phyloP scores from a whole-genome alignment of 225 moss, liverwort and hornwort species.

The Polytrichum formosum region DNA sequence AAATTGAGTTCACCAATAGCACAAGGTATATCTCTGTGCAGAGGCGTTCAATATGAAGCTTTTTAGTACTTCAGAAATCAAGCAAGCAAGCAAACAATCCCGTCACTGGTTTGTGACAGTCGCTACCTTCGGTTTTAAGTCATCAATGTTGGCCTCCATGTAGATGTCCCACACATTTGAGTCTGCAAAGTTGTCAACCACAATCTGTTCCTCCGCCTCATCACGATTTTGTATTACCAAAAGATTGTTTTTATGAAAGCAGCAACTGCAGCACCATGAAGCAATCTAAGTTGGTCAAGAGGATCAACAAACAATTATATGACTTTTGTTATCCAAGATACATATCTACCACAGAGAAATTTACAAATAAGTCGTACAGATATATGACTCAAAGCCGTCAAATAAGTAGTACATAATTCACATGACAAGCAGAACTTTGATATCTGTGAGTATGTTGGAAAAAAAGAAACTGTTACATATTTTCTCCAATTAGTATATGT shows the following conservation, averaged over 20 bases:
- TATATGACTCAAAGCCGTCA: neutral
- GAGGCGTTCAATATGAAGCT: too few species aligned
- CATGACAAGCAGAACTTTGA: too few species aligned
- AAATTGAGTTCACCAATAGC: too few species aligned
- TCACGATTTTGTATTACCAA: conserved; percentile 43
- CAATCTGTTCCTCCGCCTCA: conserved; percentile 34
- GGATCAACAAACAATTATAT: too few species aligned
- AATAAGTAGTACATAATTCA: neutral
- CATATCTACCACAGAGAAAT: too few species aligned
- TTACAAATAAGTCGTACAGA: too few species aligned
- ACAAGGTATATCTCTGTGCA: too few species aligned
- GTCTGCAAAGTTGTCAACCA: conserved; percentile 39
- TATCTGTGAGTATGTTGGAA: neutral
- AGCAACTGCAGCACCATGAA: conserved; percentile 25
- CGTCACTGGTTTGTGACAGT: too few species aligned
- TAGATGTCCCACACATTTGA: conserved; percentile 46
- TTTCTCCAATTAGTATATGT: neutral
- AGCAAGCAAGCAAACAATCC: too few species aligned
- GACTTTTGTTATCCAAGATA: neutral
- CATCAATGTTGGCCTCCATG: conserved; percentile 33
- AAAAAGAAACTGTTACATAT: neutral
- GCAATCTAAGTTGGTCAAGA: too few species aligned
- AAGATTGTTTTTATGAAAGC: conserved; percentile 42
- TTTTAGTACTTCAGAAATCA: too few species aligned
- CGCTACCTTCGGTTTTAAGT: conserved; percentile 36